Evolutionary conservation across 805 yeast species (phyloP), one percentile per base, ranked within the genome.

Genomic region (Schwanniomyces sp.): DNA sequence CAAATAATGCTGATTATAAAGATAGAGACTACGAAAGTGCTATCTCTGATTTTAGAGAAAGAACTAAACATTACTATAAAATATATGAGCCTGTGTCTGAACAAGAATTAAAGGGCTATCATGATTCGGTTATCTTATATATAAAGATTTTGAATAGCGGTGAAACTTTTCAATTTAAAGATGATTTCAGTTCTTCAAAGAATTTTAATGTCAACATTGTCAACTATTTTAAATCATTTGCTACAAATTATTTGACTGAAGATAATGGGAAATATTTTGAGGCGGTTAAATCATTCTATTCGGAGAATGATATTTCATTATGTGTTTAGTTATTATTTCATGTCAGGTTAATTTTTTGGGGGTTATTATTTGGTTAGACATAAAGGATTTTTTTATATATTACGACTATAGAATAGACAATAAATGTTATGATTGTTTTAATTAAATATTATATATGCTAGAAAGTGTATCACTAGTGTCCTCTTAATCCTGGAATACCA

Each of bases 1-100:
- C 90, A 0, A 70, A 67, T 45, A 84, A 84, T 57, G 75, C 73
- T 34, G 91, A 86, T 60, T 86, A 86, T 61, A 66, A 61, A 45
- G 76, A 76, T 41, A 70, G 72, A 52, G 78, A 80, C 39, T 79
- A 81, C 53, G 74, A 74, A 29, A 59, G 59, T 6, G 82, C 90
- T 3, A 75, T 84, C 14, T 53, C 65, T 3, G 91, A 85, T 66
- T 86, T 86, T 57, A 71, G 82, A 38, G 70, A 71, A 44, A 72
- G 91, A 52, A 69, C 84, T 9, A 64, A 71, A 38, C 75, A 77
- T 52, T 86, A 86, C 62, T 69, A 66, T 43, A 54, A 58, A 39
- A 72, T 63, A 6, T 62, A 68, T 46, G 59, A 69, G 43, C 70
- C 69, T 8, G 52, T 68, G 18, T 57, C 62, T 3, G 40, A 46